phyloP scores from a whole-genome alignment of 352 stramenopile genomes.

The Globisporangium canariense region DNA sequence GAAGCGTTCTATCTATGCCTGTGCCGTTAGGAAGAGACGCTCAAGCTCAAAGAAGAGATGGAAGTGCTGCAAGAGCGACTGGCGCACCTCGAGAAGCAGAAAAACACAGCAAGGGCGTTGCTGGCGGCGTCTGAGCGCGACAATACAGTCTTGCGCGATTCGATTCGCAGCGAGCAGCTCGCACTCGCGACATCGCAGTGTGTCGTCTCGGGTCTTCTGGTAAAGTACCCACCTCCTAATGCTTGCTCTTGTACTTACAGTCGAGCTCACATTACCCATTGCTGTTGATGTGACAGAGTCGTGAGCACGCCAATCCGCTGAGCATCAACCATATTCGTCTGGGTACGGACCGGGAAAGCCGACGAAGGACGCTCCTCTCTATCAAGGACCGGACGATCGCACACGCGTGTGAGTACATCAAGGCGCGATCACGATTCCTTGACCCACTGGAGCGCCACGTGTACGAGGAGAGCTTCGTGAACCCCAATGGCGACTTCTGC shows the following conservation, averaged over 20 bases:
- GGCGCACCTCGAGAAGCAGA: too few relatives aligned
- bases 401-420: conserved; percentile 31
- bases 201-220: conserved; percentile 29
- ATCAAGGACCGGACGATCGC: conserved; percentile 38
- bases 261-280: too few relatives aligned
- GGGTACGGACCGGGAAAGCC: conserved; percentile 22
- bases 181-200: conserved; percentile 30
- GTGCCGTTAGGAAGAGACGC: too few relatives aligned
- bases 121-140: too few relatives aligned
- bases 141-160: conserved; percentile 17
- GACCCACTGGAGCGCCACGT: conserved; percentile 30
- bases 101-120: too few relatives aligned
- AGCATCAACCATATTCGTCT: conserved; percentile 41
- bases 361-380: conserved; percentile 24
- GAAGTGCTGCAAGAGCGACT: too few relatives aligned
- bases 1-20: too few relatives aligned
- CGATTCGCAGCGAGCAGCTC: conserved; percentile 31
- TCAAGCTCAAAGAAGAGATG: too few relatives aligned
- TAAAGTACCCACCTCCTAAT: background rate
- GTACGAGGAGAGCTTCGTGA: conserved; percentile 42
- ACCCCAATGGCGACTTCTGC: conserved; percentile 37
- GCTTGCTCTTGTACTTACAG: too few relatives aligned
- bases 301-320: conserved; percentile 21
- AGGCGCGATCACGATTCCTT: conserved; percentile 44
- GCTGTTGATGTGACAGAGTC: too few relatives aligned